Conservation (phyloP, 495 filamentous ascomycete genomes). For the Xylaria grammica region DNA sequence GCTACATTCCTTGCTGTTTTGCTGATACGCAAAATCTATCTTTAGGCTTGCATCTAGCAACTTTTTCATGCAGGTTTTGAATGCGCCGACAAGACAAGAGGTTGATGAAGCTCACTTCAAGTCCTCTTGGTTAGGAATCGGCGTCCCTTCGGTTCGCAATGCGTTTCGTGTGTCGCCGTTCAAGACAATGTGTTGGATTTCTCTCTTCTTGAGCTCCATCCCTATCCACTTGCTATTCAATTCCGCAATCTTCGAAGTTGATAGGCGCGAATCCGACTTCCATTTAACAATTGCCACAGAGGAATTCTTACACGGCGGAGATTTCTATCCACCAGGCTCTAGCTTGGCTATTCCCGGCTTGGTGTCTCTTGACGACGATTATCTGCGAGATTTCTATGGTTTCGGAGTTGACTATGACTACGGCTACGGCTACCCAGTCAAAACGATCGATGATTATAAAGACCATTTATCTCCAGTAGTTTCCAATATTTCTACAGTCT, state of each 20-base stretch:
- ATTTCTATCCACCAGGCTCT: conserved; percentile 28
- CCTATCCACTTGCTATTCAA: conserved; percentile 41
- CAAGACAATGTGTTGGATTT: conserved; percentile 32
- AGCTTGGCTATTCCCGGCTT: conserved; percentile 8
- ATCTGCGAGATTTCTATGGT: too few species aligned
- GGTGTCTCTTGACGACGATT: background rate
- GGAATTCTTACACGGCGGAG: conserved; percentile 37
- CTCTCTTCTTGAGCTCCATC: conserved; percentile 31
- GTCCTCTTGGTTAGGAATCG: conserved; percentile 46
- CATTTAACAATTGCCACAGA: conserved; percentile 39
- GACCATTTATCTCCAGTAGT: background rate
- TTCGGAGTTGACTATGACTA: too few species aligned
- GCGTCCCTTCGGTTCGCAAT: conserved; percentile 48
- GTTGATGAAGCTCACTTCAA: conserved; percentile 43
- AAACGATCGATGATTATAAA: background rate
- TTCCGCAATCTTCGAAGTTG: conserved; percentile 29
- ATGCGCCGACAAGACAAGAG: conserved; percentile 46
- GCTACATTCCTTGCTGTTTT: background rate
- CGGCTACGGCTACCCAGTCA: background rate
- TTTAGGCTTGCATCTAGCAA: conserved; percentile 36
- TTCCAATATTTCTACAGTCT: conserved; percentile 3
- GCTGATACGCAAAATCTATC: conserved; percentile 2
- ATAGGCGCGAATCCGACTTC: conserved; percentile 45
- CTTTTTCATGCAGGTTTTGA: conserved; percentile 50
- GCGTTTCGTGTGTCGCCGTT: conserved; percentile 32